phyloP scores from a whole-genome alignment of 179 eudicot species.

The Amaranthus tricolor region DNA sequence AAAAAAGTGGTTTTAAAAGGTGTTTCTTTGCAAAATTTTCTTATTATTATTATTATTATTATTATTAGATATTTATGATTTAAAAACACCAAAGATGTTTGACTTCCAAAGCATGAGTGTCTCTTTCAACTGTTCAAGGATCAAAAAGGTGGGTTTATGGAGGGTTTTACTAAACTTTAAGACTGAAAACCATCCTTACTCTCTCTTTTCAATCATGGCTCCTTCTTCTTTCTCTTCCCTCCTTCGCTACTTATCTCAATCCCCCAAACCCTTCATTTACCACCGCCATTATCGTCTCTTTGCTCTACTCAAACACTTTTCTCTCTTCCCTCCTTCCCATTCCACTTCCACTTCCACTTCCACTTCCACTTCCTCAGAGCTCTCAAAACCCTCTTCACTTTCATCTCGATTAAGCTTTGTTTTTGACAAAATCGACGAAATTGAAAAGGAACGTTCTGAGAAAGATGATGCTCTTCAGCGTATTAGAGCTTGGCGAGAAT shows the following conservation, averaged over 20 bases:
- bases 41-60: too few relatives aligned
- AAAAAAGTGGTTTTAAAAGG: too few relatives aligned
- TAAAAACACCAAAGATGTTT: too few relatives aligned
- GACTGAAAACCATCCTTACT: background rate
- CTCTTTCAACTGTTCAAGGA: too few relatives aligned
- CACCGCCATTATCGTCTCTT: conserved; percentile 22
- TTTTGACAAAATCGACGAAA: conserved; percentile 87
- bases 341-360: conserved; percentile 14
- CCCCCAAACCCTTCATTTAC: conserved; percentile 9
- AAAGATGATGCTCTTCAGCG: conserved; percentile 76
- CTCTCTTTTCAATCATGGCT: conserved; percentile 30
- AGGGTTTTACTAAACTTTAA: conserved; percentile 25
- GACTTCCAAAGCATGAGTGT: too few relatives aligned
- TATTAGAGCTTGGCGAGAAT: conserved; percentile 83
- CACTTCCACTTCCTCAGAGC: conserved; percentile 14
- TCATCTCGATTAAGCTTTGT: conserved; percentile 83
- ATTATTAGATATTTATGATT: too few relatives aligned
- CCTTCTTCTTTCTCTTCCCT: conserved; percentile 44
- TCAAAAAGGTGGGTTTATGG: conserved; percentile 23
- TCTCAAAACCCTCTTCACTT: conserved; percentile 56
- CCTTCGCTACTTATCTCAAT: conserved; percentile 31
- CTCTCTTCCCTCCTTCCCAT: conserved; percentile 30
- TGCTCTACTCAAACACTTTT: conserved; percentile 32
- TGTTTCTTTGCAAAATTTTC: too few relatives aligned
- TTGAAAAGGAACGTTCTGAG: conserved; percentile 72